A percentile compares a stretch with the other conserved stretches of the same genome.
Conservation (phyloP, 148 eudicot species). For the Mesembryanthemum crystallinum region DNA sequence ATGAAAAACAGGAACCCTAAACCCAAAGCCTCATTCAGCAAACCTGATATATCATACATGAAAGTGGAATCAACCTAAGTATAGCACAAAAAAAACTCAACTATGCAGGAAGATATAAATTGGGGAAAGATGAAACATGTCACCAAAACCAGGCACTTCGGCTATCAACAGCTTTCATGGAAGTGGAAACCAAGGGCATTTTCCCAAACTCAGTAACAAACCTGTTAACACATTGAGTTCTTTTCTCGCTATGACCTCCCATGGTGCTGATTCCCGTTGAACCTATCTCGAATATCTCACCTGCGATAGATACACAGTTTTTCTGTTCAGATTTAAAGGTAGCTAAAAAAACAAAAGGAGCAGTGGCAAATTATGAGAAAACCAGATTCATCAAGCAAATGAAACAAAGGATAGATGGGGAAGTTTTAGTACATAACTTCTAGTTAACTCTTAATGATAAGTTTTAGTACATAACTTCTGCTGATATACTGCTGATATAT, state of each 20-base stretch:
- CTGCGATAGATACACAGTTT: slow-evolving; percentile 33
- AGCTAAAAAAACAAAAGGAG: background rate
- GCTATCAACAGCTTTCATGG: slow-evolving; percentile 42
- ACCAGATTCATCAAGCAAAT: background rate
- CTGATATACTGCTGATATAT: too few species aligned
- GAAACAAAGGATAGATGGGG: background rate
- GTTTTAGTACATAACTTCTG: too few species aligned
- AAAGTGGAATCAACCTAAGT: slow-evolving; percentile 11
- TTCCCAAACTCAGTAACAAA: slow-evolving; percentile 58
- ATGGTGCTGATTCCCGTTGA: slow-evolving; percentile 87
- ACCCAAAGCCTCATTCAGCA: background rate
- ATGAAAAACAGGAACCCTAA: background rate
- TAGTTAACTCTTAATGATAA: background rate
- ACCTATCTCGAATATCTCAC: slow-evolving; percentile 79
- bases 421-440: background rate
- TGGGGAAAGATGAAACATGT: slow-evolving; percentile 21
- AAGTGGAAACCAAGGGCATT: slow-evolving; percentile 45
- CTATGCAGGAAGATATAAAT: slow-evolving; percentile 14
- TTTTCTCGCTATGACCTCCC: slow-evolving; percentile 70
- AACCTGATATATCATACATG: slow-evolving; percentile 15
- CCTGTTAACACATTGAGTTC: slow-evolving; percentile 63
- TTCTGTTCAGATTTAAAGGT: background rate
- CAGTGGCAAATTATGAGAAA: background rate
- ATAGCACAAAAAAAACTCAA: slow-evolving; percentile 3
- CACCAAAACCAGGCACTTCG: slow-evolving; percentile 82